These are phyloP conservation scores for Noccaea caerulescens DNA, from an alignment of 345 rosid species.

Conservation along the genomic window DNA sequence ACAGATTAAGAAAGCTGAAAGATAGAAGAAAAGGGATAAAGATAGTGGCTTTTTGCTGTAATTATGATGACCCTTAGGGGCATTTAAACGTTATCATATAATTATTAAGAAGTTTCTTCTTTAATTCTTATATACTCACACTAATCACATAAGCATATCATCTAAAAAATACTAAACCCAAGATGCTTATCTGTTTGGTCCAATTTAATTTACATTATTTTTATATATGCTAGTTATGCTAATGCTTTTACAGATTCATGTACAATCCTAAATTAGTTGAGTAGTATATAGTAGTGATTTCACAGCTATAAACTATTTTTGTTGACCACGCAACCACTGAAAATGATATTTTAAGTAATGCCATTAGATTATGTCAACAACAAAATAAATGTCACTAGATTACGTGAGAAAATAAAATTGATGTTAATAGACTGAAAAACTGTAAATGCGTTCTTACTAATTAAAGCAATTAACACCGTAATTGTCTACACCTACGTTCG, in stretches of 20 bases:
- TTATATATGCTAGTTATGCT: slow-evolving; percentile 18
- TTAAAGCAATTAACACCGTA: background rate
- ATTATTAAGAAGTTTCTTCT: slow-evolving; percentile 12
- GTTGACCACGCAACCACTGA: slow-evolving; percentile 16
- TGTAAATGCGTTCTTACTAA: background rate
- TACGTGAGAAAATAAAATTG: slow-evolving; percentile 5
- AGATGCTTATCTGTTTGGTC: slow-evolving; percentile 39
- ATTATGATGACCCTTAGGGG: slow-evolving; percentile 17
- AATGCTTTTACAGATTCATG: slow-evolving; percentile 27
- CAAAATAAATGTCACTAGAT: background rate
- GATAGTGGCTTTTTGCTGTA: slow-evolving; percentile 30
- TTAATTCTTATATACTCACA: slow-evolving; percentile 16
- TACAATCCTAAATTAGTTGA: slow-evolving; percentile 1
- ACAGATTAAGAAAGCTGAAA: slow-evolving; percentile 28
- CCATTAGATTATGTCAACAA: too few species aligned
- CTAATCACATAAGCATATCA: slow-evolving; percentile 39
- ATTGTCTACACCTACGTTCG: background rate
- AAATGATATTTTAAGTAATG: background rate
- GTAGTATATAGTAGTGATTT: slow-evolving; percentile 16
- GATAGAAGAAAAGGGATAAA: slow-evolving; percentile 17
- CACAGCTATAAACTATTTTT: background rate
- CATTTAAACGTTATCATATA: background rate
- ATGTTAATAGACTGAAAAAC: background rate
- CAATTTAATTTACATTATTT: slow-evolving; percentile 7
- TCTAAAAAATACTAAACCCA: slow-evolving; percentile 21